phyloP scores from a whole-genome alignment of 176 grass and related monocot genomes.

The Raddia distichophylla region DNA sequence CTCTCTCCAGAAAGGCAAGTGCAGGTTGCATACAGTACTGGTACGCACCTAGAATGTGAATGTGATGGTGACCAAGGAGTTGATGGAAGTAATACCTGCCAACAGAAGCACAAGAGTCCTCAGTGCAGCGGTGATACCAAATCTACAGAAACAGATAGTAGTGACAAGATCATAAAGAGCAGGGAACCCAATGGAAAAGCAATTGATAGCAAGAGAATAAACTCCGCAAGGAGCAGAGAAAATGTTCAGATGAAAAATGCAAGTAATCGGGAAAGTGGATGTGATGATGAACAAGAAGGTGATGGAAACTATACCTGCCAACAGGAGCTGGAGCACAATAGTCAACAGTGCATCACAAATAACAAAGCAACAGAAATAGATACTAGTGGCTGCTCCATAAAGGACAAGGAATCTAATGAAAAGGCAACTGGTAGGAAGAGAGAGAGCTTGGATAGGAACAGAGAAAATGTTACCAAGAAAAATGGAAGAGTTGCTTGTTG shows the following conservation, averaged over 20 bases:
- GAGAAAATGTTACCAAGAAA: not conserved
- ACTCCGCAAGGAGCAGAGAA: too few relatives aligned
- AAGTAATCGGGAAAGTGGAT: not conserved
- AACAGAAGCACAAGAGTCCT: too few relatives aligned
- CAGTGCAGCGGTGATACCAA: too few relatives aligned
- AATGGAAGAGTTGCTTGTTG: not conserved
- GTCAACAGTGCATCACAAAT: slow-evolving; percentile 2
- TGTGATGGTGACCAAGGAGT: too few relatives aligned
- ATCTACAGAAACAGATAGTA: too few relatives aligned
- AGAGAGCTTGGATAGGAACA: slow-evolving; percentile 8
- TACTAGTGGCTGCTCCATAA: slow-evolving; percentile 29
- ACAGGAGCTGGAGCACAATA: not conserved
- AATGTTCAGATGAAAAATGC: too few relatives aligned
- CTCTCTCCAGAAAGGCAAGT: slow-evolving; percentile 7
- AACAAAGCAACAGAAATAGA: slow-evolving; percentile 5
- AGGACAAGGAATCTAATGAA: not conserved
- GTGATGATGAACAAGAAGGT: not conserved
- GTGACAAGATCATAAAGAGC: too few relatives aligned
- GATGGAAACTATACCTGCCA: slow-evolving; percentile 23
- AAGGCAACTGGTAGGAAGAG: not conserved
- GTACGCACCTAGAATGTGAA: not conserved
- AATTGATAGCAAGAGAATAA: too few relatives aligned
- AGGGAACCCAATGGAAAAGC: too few relatives aligned
- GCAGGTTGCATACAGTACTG: not conserved
- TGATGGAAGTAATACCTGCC: too few relatives aligned